These are phyloP conservation scores for Castanopsis chinensis DNA, from an alignment of 306 rosid species.

Conservation along the genomic window DNA sequence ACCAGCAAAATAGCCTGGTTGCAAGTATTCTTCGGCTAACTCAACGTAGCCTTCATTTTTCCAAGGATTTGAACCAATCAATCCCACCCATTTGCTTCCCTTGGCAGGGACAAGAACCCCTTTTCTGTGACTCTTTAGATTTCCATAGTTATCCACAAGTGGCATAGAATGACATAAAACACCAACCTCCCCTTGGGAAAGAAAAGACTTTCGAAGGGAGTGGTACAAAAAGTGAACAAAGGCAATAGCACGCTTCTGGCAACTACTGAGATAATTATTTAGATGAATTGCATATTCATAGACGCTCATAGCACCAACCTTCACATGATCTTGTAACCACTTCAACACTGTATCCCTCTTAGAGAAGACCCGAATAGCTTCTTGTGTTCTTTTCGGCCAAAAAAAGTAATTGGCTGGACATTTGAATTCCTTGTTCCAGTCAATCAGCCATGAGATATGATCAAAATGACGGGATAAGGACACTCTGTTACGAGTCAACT, in stretches of 20 bases:
- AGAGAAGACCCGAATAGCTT: slow-evolving; percentile 25
- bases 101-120: slow-evolving; percentile 67
- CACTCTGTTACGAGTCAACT: slow-evolving; percentile 4
- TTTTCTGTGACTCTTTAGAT: not conserved
- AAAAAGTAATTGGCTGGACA: slow-evolving; percentile 28
- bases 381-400: slow-evolving; percentile 53
- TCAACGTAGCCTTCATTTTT: slow-evolving; percentile 46
- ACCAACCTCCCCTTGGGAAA: slow-evolving; percentile 22
- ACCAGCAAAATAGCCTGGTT: slow-evolving; percentile 29
- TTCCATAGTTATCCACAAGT: slow-evolving; percentile 54
- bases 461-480: slow-evolving; percentile 12
- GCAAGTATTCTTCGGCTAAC: slow-evolving; percentile 50
- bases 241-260: slow-evolving; percentile 29
- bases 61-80: slow-evolving; percentile 68
- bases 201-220: slow-evolving; percentile 15
- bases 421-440: slow-evolving; percentile 47
- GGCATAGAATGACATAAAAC: slow-evolving; percentile 42
- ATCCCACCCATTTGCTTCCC: slow-evolving; percentile 63
- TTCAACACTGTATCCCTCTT: slow-evolving; percentile 23
- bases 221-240: slow-evolving; percentile 61
- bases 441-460: slow-evolving; percentile 54
- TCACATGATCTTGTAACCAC: slow-evolving; percentile 38
- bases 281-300: slow-evolving; percentile 31
- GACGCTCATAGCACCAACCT: slow-evolving; percentile 15
- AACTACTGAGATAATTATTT: slow-evolving; percentile 1